phyloP scores from a whole-genome alignment of 2,329 filamentous ascomycete genomes.

The Trichoderma asperellum region DNA sequence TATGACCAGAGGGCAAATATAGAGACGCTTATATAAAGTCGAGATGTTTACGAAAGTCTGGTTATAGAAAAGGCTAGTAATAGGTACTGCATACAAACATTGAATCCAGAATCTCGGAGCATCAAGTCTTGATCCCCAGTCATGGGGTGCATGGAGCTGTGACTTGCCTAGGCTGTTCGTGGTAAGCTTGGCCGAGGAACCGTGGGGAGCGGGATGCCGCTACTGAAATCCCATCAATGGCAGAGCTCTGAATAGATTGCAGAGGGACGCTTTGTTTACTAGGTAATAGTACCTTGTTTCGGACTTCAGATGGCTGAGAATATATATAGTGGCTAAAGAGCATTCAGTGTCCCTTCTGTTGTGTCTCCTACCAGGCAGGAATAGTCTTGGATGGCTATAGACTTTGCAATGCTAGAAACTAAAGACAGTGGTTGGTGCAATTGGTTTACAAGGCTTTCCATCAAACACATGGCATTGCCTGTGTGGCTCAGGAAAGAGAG shows the following conservation, averaged over 20 bases:
- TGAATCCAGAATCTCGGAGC: not conserved
- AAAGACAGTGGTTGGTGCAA: no score
- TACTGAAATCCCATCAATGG: not conserved
- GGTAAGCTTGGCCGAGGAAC: slow-evolving; percentile 6
- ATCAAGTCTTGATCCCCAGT: not conserved
- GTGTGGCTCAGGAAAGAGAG: not conserved
- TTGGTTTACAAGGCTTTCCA: not conserved
- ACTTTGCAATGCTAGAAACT: not conserved
- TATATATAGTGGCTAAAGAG: no score
- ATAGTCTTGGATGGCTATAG: not conserved
- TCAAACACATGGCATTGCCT: not conserved
- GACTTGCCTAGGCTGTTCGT: not conserved
- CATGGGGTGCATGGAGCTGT: not conserved
- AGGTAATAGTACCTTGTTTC: no score
- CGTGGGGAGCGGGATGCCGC: not conserved
- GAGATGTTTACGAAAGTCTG: not conserved
- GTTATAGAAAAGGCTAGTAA: not conserved
- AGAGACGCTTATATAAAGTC: not conserved
- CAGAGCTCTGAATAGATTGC: not conserved
- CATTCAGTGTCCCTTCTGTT: no score
- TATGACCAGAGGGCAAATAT: not conserved
- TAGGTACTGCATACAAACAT: not conserved
- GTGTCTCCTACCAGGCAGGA: no score
- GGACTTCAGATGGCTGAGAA: not conserved
- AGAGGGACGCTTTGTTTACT: not conserved